Base-by-base conservation (phyloP, 805 yeast genomes). In the Candida gorgasii region DNA sequence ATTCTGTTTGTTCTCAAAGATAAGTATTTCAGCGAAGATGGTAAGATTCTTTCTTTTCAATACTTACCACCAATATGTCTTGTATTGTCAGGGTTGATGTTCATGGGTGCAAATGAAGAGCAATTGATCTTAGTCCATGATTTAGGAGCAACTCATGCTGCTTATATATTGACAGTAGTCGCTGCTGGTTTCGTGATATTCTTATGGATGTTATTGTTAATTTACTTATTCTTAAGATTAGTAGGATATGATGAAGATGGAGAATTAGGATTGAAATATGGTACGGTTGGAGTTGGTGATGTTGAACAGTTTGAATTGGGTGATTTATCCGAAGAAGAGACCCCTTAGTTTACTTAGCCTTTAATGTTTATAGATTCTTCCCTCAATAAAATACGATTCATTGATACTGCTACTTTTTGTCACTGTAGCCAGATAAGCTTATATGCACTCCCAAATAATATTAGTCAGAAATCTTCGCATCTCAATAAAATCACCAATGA, bases 41-140 rank as follows among this genome's bases (percentile, higher is more conserved):
- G 78, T 4, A 65, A 63, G 28, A 78, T 88, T 16, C 57, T 71
- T 29, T 73, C 90, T 1, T 89, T 89, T 70, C 98, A 92, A 64
- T 86, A 86, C 59, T 55, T 89, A n/a, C 84, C 98, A 2, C 85
- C 97, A 2, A 80, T 89, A 60, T 78, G 89, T 41, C 69, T 92
- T 39, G 77, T 89, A 2, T 78, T 86, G 49, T 69, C 92, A 1
- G 98, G 98, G 1, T 61, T 85, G 6, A 57, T 87, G 48, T 92
- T 92, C 60, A 90, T 90, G 97, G 80, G 87, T 19, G 98, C 98
- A 16, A 90, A 77, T 48, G 97, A 90, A 59, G 96, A 92, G 60
- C 96, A 90, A 58, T 69, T 92, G 53, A 63, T 64, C 8, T 67
- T 88, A 45, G 88, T 90, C 1, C 65, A 80, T 40, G 81, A 80